Conservation (phyloP, 2,329 filamentous ascomycete species). For the Stagonosporopsis chrysanthemi region DNA sequence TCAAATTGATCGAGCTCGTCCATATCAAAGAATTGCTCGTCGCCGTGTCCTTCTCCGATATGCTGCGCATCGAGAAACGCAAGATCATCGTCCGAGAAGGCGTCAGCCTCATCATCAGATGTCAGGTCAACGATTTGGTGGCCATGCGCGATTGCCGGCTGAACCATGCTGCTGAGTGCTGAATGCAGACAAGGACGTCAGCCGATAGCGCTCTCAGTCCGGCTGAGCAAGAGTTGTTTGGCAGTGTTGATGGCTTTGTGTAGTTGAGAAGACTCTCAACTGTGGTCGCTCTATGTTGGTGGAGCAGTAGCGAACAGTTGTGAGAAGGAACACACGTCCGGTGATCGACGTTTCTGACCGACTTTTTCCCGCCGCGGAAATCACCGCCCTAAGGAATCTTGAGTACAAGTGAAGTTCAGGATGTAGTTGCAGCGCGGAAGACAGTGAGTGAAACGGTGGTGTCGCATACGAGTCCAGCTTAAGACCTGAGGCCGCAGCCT, state of each 20-base stretch:
- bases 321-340: neutral
- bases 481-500: constrained; percentile 21
- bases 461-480: constrained; percentile 9
- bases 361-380: neutral
- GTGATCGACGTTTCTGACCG: neutral
- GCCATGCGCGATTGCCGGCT: neutral
- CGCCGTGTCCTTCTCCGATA: constrained; percentile 2
- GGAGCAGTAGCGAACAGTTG: neutral
- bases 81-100: constrained; percentile 8
- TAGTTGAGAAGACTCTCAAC: neutral
- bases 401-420: neutral
- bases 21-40: constrained; percentile 6
- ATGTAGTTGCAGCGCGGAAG: neutral
- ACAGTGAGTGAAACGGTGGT: constrained; percentile 15
- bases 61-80: constrained; percentile 15
- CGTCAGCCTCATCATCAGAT: constrained; percentile 34
- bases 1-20: constrained; percentile 5
- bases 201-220: neutral
- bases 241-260: neutral
- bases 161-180: constrained; percentile 22
- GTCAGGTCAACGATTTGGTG: constrained; percentile 32
- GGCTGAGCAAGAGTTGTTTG: neutral
- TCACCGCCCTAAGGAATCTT: neutral
- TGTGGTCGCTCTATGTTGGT: neutral
- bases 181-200: neutral